Evolutionary conservation across 768 basidiomycete genomes (phyloP), one percentile per base, ranked within the genome.

Genomic region (Rossbeevera mucosa): DNA sequence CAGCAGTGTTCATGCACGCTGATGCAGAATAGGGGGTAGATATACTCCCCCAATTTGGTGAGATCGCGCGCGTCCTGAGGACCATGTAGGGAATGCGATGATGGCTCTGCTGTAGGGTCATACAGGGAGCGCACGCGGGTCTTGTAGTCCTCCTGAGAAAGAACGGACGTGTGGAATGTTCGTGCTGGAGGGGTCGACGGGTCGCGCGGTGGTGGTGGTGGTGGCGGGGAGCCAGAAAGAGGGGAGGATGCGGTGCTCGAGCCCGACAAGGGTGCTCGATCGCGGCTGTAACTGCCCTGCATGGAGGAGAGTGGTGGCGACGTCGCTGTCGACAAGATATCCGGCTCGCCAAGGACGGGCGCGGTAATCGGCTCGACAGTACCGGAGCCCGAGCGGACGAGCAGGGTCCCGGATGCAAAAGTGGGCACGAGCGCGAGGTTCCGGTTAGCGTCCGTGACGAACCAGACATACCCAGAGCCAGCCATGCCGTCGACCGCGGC

Each of bases 1-100:
- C 91, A 95, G 24, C 86, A 85, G 59, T 91, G 92, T 67, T 93
- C 91, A 59, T 92, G 80, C 5, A 90, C 80, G 40, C 84, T 83
- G 47, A 93, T 64, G 56, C 87, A 89, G 67, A 91, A 83, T 50
- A 94, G 65, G 20, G 92, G 92, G 64, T 76, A 83, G 36, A 94
- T 68, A 13, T 73, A 71, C 28, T 79, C 76, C 28, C 85, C 86
- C n/a, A 75, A 57, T 5, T 51, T 53, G 29, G 57, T 50, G 36
- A 69, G 50, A 67, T 64, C 43, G 59, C 56, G 54, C 47, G 54
- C 43, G 61, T 67, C 40, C 13, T 60, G 36, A 21, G 64, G 56
- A 16, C 50, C 43, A 26, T 40, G 44, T 13, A 40, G 31, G 7
- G 55, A 43, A 33, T 25, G 1, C 0, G 57, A 50, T 14, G 59